Evolutionary conservation across 140 eudicot genomes (phyloP).

Genomic region (Stevia rebaudiana): DNA sequence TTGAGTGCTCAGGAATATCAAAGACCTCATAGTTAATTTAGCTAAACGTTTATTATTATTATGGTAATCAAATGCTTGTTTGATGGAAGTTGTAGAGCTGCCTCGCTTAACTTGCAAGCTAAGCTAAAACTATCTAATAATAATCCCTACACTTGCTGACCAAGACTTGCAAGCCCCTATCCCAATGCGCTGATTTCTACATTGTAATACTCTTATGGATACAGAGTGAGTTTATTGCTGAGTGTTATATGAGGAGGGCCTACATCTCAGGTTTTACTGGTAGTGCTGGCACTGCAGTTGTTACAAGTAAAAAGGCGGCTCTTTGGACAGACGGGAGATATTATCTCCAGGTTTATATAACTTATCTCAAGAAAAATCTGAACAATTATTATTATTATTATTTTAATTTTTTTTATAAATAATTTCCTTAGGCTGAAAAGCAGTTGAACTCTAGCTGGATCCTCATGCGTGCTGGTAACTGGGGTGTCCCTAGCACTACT

Average conservation of each 20-base stretch:
- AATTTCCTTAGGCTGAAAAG: conserved; percentile 97
- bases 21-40: too few relatives aligned
- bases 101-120: too few relatives aligned
- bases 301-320: conserved; percentile 81
- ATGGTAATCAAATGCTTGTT: conserved; percentile 13
- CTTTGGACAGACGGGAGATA: conserved; percentile 98
- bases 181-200: not conserved
- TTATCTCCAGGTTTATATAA: conserved; percentile 72
- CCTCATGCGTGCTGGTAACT: conserved; percentile 92
- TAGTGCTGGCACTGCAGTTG: conserved; percentile 91
- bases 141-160: not conserved
- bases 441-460: conserved; percentile 81
- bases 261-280: conserved; percentile 96
- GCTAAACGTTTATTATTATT: not conserved
- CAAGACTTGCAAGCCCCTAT: too few relatives aligned
- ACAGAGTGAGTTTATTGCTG: conserved; percentile 97
- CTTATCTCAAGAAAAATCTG: not conserved
- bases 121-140: too few relatives aligned
- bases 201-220: conserved; percentile 1
- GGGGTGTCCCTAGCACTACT: conserved; percentile 81
- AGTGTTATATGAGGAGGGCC: conserved; percentile 76
- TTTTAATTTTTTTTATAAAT: conserved; percentile 7
- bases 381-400: not conserved
- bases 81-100: too few relatives aligned
- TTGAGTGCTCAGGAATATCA: too few relatives aligned